These are phyloP conservation scores for Gracilaria gracilis DNA, from an alignment of 23 red algal genomes.

Conservation along the genomic window DNA sequence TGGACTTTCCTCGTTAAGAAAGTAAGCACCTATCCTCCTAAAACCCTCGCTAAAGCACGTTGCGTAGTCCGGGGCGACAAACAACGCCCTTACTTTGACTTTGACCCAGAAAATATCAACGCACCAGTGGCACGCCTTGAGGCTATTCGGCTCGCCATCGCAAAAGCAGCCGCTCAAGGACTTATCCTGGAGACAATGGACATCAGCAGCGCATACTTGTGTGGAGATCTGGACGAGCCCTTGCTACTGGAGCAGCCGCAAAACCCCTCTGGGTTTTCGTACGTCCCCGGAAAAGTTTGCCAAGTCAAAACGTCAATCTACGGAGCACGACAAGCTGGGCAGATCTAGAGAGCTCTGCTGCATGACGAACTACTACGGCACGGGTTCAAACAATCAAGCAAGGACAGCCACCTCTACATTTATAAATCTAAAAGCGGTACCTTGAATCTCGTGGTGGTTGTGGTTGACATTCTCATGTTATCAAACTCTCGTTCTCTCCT, in stretches of 20 bases:
- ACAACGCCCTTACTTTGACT: too few species aligned
- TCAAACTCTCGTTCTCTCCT: too few species aligned
- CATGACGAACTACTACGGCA: not conserved
- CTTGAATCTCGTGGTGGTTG: too few species aligned
- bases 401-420: conserved; percentile 8
- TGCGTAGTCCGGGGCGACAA: too few species aligned
- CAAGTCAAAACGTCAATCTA: conserved; percentile 4
- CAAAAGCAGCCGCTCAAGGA: not conserved
- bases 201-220: conserved; percentile 23
- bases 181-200: conserved; percentile 16
- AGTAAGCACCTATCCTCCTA: not conserved
- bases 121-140: too few species aligned
- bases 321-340: not conserved
- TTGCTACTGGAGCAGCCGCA: not conserved
- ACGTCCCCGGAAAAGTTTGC: conserved; percentile 4
- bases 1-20: conserved; percentile 34
- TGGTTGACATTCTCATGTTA: too few species aligned
- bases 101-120: too few species aligned
- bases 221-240: conserved; percentile 29
- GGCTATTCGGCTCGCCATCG: not conserved
- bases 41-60: not conserved
- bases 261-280: conserved; percentile 14
- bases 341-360: conserved; percentile 25
- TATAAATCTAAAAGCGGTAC: not conserved
- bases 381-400: conserved; percentile 31